Conservation (phyloP, 495 filamentous ascomycete species). For the Xylaria cubensis region DNA sequence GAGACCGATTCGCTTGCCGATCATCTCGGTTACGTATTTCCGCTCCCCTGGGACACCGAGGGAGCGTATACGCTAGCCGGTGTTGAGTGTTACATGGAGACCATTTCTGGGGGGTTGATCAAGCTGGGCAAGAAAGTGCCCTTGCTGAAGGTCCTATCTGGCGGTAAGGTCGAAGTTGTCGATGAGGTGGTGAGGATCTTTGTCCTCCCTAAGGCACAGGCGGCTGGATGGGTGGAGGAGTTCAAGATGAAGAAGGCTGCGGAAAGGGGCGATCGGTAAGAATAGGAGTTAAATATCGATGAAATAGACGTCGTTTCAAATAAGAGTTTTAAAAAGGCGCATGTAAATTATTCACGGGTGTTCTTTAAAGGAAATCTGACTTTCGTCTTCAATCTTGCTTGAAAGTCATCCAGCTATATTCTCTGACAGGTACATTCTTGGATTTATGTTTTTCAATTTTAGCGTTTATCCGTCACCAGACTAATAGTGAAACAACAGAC, state of each 20-base stretch:
- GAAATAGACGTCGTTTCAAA: background rate
- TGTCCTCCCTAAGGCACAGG: conserved; percentile 74
- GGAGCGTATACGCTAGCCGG: conserved; percentile 66
- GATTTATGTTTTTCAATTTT: background rate
- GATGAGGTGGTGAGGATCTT: conserved; percentile 84
- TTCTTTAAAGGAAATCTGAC: background rate
- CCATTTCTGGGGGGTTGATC: conserved; percentile 75
- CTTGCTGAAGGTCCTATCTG: conserved; percentile 73
- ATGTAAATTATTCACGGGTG: background rate
- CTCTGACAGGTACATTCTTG: background rate
- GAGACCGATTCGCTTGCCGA: conserved; percentile 73
- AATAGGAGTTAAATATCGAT: background rate
- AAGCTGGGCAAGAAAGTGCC: conserved; percentile 88
- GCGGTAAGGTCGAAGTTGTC: conserved; percentile 82
- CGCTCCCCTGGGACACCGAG: conserved; percentile 79
- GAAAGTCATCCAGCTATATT: background rate
- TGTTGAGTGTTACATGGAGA: conserved; percentile 95
- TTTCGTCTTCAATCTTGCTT: background rate
- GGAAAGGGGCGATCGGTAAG: conserved; percentile 34
- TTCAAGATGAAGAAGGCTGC: conserved; percentile 74
- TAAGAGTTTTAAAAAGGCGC: background rate
- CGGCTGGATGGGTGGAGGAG: conserved; percentile 76
- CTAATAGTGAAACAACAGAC: no score
- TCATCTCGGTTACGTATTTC: conserved; percentile 82
- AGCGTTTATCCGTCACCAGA: no score